Evolutionary conservation across 139 green algal genomes (phyloP), one percentile per base, ranked within the genome.

Genomic region (Micractinium conductrix): DNA sequence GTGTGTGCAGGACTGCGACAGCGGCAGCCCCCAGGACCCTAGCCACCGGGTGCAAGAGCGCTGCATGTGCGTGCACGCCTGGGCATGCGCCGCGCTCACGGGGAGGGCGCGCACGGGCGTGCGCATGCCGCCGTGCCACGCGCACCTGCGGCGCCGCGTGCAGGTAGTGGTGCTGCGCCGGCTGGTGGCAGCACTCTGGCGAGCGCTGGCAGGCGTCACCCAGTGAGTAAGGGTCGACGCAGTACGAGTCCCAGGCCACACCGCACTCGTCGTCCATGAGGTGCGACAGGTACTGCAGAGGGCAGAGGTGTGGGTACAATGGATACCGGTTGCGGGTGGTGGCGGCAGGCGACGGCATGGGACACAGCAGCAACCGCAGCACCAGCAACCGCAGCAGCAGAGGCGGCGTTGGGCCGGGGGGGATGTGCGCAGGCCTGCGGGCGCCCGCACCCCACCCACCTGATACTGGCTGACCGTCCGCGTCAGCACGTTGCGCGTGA

Each of bases 391-490:
- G 48, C 10, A 58, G n/a, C n/a, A n/a, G n/a, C n/a, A n/a, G n/a
- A n/a, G n/a, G n/a, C n/a, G n/a, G n/a, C n/a, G n/a, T n/a, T n/a
- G n/a, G n/a, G n/a, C n/a, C n/a, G n/a, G n/a, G n/a, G n/a, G n/a
- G n/a, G n/a, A n/a, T n/a, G n/a, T n/a, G 48, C 14, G 48, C 48
- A 58, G 14, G 48, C 48, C 48, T 58, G 48, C 48, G 14, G 48
- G 12, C 48, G 10, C 12, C 48, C 48, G 48, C 48, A 10, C 48
- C 12, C 48, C 53, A 26, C 60, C 26, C 60, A 69, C 60, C 60
- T 38, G 60, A 30, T 65, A 79, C 43, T 79, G 72, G 72, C 72
- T 79, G 43, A 79, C 24, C 3, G 72, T 44, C 0, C 72, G 72
- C 8, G 16, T 45, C 43, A 79, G 1, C 44, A 63, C 44, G 50